These are phyloP conservation scores for Emericellopsis terricola DNA, from an alignment of 495 filamentous ascomycete species.

Conservation along the genomic window DNA sequence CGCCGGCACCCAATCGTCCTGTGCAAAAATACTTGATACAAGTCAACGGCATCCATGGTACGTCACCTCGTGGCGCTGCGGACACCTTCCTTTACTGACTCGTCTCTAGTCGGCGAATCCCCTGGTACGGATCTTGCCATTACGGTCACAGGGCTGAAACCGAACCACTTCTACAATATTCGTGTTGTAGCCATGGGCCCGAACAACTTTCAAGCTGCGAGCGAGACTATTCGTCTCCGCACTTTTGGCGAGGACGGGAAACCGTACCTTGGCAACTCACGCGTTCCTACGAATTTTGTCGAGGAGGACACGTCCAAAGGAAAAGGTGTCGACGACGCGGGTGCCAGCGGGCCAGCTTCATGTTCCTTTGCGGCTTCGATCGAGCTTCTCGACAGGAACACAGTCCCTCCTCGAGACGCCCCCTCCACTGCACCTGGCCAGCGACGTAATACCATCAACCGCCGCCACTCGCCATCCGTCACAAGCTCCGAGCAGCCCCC, in stretches of 20 bases:
- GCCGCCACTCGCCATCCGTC: constrained; percentile 61
- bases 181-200: constrained; percentile 77
- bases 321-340: constrained; percentile 13
- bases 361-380: constrained; percentile 26
- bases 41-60: constrained; percentile 83
- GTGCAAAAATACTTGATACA: constrained; percentile 80
- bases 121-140: constrained; percentile 72
- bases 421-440: constrained; percentile 30
- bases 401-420: constrained; percentile 43
- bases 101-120: constrained; percentile 58
- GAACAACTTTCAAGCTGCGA: constrained; percentile 80
- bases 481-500: constrained; percentile 36
- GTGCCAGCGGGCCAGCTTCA: constrained; percentile 18
- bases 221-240: constrained; percentile 63
- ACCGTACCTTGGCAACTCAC: constrained; percentile 35
- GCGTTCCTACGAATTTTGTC: constrained; percentile 32
- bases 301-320: constrained; percentile 24
- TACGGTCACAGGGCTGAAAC: constrained; percentile 67
- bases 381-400: constrained; percentile 33
- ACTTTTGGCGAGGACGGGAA: constrained; percentile 37
- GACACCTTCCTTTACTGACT: not conserved
- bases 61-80: constrained; percentile 8
- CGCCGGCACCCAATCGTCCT: constrained; percentile 55
- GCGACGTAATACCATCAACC: constrained; percentile 48
- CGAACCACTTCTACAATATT: constrained; percentile 78